These are phyloP conservation scores for Candida jianshihensis DNA, from an alignment of 805 yeast species.

Conservation along the genomic window DNA sequence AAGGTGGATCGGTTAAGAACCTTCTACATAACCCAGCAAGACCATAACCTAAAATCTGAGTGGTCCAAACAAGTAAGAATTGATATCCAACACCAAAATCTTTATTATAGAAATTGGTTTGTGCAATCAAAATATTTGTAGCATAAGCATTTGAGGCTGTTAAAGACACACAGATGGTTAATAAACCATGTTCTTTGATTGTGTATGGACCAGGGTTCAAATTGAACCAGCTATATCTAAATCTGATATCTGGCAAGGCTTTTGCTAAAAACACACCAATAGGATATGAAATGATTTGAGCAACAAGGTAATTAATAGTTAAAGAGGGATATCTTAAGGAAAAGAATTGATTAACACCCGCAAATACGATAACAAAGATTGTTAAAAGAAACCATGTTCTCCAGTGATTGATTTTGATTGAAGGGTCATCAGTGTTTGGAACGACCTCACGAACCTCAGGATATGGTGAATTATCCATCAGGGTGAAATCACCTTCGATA, in stretches of 20 bases:
- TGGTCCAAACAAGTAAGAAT: conserved; percentile 43
- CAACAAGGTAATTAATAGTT: conserved; percentile 43
- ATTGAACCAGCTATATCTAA: conserved; percentile 25
- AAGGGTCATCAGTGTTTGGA: conserved; percentile 44
- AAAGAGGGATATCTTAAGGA: conserved; percentile 46
- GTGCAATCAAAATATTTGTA: conserved; percentile 46
- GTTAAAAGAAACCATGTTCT: conserved; percentile 49
- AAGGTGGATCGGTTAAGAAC: conserved; percentile 52
- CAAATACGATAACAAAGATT: conserved; percentile 44
- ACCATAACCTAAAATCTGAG: conserved; percentile 62
- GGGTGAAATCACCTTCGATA: not conserved
- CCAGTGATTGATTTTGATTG: conserved; percentile 42
- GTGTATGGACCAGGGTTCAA: conserved; percentile 49
- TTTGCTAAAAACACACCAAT: conserved; percentile 43
- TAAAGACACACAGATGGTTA: conserved; percentile 41
- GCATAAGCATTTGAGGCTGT: conserved; percentile 44
- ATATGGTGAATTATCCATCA: not conserved
- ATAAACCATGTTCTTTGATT: conserved; percentile 44
- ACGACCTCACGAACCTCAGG: conserved; percentile 12
- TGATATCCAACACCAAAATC: conserved; percentile 42
- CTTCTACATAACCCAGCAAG: conserved; percentile 55
- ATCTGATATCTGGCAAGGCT: conserved; percentile 32
- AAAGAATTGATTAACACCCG: conserved; percentile 51
- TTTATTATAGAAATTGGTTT: conserved; percentile 36
- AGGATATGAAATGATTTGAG: conserved; percentile 57